Evolutionary conservation across 148 eudicot species (phyloP).

Genomic region (Nyssa sinensis): DNA sequence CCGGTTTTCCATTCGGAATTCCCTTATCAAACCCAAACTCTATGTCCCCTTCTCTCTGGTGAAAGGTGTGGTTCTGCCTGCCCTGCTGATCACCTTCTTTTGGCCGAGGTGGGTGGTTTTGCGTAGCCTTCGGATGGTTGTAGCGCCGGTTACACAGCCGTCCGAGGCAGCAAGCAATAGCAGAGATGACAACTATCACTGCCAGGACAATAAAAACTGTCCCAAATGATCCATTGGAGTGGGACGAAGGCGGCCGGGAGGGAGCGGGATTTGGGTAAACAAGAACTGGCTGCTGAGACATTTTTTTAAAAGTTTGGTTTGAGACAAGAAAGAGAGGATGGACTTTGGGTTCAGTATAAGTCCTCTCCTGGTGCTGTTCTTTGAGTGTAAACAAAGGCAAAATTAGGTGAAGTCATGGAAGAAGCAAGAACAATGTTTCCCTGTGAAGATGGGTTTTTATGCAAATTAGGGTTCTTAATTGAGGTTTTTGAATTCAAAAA

Average conservation of each 20-base stretch:
- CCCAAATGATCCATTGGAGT: conserved; percentile 65
- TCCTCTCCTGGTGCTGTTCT: conserved; percentile 14
- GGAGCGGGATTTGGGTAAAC: conserved; percentile 49
- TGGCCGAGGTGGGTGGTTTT: conserved; percentile 22
- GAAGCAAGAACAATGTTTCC: conserved; percentile 18
- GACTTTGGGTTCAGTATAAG: neutral
- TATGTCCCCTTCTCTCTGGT: conserved; percentile 41
- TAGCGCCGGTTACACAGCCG: conserved; percentile 52
- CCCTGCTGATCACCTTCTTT: conserved; percentile 32
- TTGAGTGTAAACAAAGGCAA: conserved; percentile 26
- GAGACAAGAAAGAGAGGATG: conserved; percentile 30
- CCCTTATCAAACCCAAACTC: conserved; percentile 59
- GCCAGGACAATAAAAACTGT: conserved; percentile 74
- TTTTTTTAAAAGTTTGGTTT: neutral
- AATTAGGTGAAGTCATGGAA: conserved; percentile 15
- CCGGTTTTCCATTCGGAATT: conserved; percentile 16
- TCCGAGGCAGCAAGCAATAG: conserved; percentile 70
- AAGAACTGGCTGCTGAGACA: conserved; percentile 26
- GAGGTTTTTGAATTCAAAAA: conserved; percentile 30
- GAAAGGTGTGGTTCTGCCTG: neutral
- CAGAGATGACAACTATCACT: conserved; percentile 58
- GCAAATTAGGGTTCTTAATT: neutral
- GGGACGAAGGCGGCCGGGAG: conserved; percentile 27
- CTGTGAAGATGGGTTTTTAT: neutral
- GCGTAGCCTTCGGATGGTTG: conserved; percentile 29